phyloP scores from a whole-genome alignment of 2,329 filamentous ascomycete genomes.

The Coniosporium tulheliwenetii region DNA sequence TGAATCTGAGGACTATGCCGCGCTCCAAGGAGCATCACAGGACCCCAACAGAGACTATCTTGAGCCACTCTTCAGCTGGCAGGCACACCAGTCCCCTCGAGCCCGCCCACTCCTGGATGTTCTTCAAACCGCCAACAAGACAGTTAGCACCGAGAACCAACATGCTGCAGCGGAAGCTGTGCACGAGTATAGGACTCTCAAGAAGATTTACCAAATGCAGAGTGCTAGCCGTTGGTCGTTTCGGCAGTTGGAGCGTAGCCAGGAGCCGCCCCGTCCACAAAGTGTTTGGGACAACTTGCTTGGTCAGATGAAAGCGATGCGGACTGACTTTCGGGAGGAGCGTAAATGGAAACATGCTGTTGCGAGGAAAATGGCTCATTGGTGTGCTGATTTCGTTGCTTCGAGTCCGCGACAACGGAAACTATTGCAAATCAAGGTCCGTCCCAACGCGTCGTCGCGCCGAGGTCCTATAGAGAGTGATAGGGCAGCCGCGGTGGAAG shows the following conservation, averaged over 20 bases:
- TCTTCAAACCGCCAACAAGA: conserved; percentile 73
- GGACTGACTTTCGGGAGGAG: conserved; percentile 88
- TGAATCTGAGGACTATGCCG: conserved; percentile 20
- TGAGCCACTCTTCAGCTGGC: conserved; percentile 42
- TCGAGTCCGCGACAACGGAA: conserved; percentile 47
- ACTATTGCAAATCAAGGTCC: conserved; percentile 51
- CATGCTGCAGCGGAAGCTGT: conserved; percentile 71
- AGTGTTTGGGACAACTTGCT: conserved; percentile 78
- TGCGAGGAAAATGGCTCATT: conserved; percentile 64
- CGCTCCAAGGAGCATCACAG: conserved; percentile 28
- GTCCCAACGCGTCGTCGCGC: conserved; percentile 13
- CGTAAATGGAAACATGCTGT: conserved; percentile 81
- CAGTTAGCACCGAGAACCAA: conserved; percentile 71
- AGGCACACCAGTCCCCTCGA: conserved; percentile 41
- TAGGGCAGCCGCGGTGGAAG: too few species aligned
- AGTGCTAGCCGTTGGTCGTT: conserved; percentile 87
- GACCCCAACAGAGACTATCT: conserved; percentile 41
- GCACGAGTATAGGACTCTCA: conserved; percentile 73
- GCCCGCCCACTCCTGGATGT: conserved; percentile 48
- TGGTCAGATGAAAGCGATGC: conserved; percentile 94
- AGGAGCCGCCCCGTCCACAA: conserved; percentile 61
- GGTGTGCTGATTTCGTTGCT: conserved; percentile 69
- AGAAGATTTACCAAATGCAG: conserved; percentile 79
- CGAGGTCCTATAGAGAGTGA: too few species aligned
- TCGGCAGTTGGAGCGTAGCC: conserved; percentile 69